phyloP scores from a whole-genome alignment of 176 grass and related monocot genomes.

The Alloteropsis semialata region DNA sequence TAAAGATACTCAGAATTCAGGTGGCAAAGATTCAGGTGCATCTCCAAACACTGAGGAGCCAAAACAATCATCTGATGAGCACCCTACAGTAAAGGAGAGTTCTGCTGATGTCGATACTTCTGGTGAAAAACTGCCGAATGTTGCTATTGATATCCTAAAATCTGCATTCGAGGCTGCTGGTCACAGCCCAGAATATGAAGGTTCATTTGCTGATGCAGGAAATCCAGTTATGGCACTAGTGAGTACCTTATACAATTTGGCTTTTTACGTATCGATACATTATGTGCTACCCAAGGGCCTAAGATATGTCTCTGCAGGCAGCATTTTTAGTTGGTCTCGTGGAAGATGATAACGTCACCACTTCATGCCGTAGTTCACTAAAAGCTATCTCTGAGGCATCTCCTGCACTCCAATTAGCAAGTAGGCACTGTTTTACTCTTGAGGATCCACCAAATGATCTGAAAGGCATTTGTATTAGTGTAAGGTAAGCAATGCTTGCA shows the following conservation, averaged over 20 bases:
- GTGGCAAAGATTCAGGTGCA: constrained; percentile 37
- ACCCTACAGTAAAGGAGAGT: constrained; percentile 36
- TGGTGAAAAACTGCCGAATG: constrained; percentile 40
- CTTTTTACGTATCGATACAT: not conserved
- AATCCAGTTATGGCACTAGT: constrained; percentile 98
- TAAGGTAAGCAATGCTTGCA: constrained; percentile 49
- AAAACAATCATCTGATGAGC: constrained; percentile 50
- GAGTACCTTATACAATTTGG: constrained; percentile 19
- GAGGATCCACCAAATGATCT: constrained; percentile 80
- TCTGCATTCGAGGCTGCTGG: constrained; percentile 82
- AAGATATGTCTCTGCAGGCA: constrained; percentile 62
- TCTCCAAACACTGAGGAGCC: constrained; percentile 26
- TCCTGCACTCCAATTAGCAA: constrained; percentile 89
- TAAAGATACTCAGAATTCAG: constrained; percentile 53
- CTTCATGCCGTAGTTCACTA: constrained; percentile 78
- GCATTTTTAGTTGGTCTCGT: constrained; percentile 80
- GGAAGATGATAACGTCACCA: constrained; percentile 54
- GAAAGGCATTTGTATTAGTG: constrained; percentile 36
- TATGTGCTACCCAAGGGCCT: constrained; percentile 9
- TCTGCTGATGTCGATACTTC: constrained; percentile 46
- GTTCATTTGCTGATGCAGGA: constrained; percentile 88
- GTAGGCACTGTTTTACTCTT: constrained; percentile 87
- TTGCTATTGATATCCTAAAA: constrained; percentile 82
- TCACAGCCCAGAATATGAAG: constrained; percentile 60
- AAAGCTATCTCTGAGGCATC: constrained; percentile 85